Evolutionary conservation across 129 eudicot genomes (phyloP).

Genomic region (Oenanthe sinensis): DNA sequence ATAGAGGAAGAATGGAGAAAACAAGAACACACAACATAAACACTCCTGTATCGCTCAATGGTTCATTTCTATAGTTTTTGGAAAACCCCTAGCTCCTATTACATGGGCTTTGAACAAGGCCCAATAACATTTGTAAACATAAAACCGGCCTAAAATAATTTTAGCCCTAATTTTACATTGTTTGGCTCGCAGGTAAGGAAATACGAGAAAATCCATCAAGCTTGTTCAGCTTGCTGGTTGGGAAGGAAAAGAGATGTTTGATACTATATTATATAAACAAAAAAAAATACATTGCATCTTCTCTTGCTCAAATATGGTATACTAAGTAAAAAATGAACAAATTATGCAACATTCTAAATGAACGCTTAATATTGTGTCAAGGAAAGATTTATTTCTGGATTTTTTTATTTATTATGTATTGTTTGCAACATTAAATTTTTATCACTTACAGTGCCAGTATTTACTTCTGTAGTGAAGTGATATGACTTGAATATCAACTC

Average conservation of each 20-base stretch:
- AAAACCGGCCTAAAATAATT: not conserved
- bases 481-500: not conserved
- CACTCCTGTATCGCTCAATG: not conserved
- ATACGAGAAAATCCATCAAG: not conserved
- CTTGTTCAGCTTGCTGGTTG: not conserved
- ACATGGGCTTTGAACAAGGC: not conserved
- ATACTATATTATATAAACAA: not conserved
- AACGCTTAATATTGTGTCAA: not conserved
- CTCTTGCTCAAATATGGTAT: not conserved
- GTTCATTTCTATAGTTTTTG: not conserved
- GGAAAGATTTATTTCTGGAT: not conserved
- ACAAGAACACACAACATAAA: not conserved
- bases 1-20: not conserved
- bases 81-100: not conserved
- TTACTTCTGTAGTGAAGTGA: not conserved
- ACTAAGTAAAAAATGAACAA: too few relatives aligned
- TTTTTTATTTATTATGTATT: not conserved
- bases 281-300: too few relatives aligned
- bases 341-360: not conserved
- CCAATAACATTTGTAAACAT: not conserved
- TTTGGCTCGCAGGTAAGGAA: not conserved
- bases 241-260: not conserved
- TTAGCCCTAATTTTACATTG: not conserved
- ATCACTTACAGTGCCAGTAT: not conserved
- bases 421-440: not conserved